These are phyloP conservation scores for Neckera pumila DNA, from an alignment of 225 moss, liverwort and hornwort species.

Conservation along the genomic window DNA sequence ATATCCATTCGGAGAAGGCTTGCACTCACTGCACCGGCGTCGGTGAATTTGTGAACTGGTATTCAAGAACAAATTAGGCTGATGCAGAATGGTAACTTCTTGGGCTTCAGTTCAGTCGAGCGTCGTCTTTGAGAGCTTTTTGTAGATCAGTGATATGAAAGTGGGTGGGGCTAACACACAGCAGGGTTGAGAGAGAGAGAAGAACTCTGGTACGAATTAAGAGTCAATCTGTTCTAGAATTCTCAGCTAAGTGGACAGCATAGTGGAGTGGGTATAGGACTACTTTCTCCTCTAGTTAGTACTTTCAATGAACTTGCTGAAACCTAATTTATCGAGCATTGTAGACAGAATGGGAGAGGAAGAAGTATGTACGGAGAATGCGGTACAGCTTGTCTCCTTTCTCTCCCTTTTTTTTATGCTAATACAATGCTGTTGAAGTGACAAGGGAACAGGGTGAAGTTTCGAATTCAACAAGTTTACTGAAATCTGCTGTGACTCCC, in stretches of 20 bases:
- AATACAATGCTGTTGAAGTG: not conserved
- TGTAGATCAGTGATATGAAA: not conserved
- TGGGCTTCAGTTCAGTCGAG: not conserved
- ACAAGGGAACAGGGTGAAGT: not conserved
- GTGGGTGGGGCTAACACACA: not conserved
- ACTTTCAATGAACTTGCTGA: not conserved
- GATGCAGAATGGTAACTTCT: not conserved
- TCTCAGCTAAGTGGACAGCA: not conserved
- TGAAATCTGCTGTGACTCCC: not conserved
- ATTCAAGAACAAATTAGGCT: not conserved
- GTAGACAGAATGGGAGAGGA: not conserved
- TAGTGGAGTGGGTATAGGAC: not conserved
- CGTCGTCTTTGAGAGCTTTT: not conserved
- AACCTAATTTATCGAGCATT: not conserved
- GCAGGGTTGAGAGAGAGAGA: not conserved
- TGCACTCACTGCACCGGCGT: not conserved
- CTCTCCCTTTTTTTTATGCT: not conserved
- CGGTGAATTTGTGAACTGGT: not conserved
- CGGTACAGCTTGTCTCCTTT: not conserved
- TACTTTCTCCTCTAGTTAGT: not conserved
- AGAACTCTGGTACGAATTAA: too few relatives aligned
- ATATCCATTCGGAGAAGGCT: not conserved
- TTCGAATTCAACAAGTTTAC: not conserved
- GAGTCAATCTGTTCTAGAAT: not conserved
- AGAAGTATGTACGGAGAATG: not conserved